Evolutionary conservation across 2,329 filamentous ascomycete species (phyloP).

Genomic region (Arthrocladium fulminans): DNA sequence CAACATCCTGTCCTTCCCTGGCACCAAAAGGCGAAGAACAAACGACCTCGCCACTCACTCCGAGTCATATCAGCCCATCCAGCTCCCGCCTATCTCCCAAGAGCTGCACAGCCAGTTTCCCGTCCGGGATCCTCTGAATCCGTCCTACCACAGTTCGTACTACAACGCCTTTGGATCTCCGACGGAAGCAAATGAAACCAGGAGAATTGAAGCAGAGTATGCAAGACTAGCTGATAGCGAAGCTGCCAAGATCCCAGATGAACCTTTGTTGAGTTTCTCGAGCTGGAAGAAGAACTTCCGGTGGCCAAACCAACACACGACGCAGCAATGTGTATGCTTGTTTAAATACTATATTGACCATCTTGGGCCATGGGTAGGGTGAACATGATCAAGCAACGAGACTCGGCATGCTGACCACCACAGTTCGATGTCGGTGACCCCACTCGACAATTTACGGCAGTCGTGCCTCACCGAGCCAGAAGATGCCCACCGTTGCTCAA

Average conservation of each 20-base stretch:
- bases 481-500: constrained; percentile 21
- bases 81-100: constrained; percentile 15
- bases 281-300: constrained; percentile 22
- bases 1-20: constrained; percentile 3
- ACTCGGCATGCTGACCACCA: background rate
- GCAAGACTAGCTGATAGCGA: constrained; percentile 18
- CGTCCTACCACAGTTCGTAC: background rate
- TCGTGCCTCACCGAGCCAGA: constrained; percentile 20
- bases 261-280: constrained; percentile 17
- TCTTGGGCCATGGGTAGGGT: constrained; percentile 21
- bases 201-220: constrained; percentile 20
- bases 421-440: constrained; percentile 23
- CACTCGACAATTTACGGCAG: constrained; percentile 17
- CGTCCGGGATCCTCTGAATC: background rate
- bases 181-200: constrained; percentile 14
- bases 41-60: constrained; percentile 7
- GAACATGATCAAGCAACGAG: background rate
- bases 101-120: constrained; percentile 3
- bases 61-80: constrained; percentile 10
- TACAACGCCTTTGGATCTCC: constrained; percentile 2
- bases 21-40: constrained; percentile 7
- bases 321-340: constrained; percentile 22
- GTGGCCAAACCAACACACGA: constrained; percentile 22
- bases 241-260: constrained; percentile 18
- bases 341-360: constrained; percentile 24